Conservation (phyloP, 441 rosid species). For the Francoa sonchifolia region DNA sequence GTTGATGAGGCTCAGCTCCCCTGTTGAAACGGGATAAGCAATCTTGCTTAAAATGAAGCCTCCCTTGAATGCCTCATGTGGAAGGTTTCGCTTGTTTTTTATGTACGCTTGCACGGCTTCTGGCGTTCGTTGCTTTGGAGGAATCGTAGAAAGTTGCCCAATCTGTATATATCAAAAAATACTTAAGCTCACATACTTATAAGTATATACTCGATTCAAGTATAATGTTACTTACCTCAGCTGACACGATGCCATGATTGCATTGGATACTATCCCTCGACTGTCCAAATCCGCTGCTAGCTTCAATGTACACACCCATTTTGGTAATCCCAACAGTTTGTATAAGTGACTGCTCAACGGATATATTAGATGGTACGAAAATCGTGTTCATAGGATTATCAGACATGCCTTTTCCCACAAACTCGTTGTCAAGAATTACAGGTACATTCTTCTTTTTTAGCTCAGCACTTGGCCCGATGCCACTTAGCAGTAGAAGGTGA, state of each 20-base stretch:
- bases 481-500: slow-evolving; percentile 79
- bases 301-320: slow-evolving; percentile 79
- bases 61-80: slow-evolving; percentile 75
- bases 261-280: slow-evolving; percentile 64
- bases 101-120: slow-evolving; percentile 49
- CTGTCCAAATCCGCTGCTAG: slow-evolving; percentile 87
- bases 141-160: slow-evolving; percentile 72
- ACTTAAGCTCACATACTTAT: background rate
- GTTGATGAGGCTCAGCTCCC: slow-evolving; percentile 48
- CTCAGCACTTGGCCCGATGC: slow-evolving; percentile 68
- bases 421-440: slow-evolving; percentile 39
- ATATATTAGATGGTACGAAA: slow-evolving; percentile 54
- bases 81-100: slow-evolving; percentile 38
- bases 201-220: background rate
- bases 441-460: slow-evolving; percentile 52
- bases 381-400: slow-evolving; percentile 90
- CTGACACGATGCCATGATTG: slow-evolving; percentile 69
- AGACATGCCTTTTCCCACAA: slow-evolving; percentile 79
- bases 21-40: slow-evolving; percentile 57
- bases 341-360: slow-evolving; percentile 57
- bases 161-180: slow-evolving; percentile 26
- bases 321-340: slow-evolving; percentile 88
- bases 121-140: slow-evolving; percentile 54
- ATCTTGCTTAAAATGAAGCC: slow-evolving; percentile 87
- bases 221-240: slow-evolving; percentile 40